Evolutionary conservation across 2,329 filamentous ascomycete species (phyloP), one percentile per base, ranked within the genome.

Genomic region (Parastagonospora nodorum): DNA sequence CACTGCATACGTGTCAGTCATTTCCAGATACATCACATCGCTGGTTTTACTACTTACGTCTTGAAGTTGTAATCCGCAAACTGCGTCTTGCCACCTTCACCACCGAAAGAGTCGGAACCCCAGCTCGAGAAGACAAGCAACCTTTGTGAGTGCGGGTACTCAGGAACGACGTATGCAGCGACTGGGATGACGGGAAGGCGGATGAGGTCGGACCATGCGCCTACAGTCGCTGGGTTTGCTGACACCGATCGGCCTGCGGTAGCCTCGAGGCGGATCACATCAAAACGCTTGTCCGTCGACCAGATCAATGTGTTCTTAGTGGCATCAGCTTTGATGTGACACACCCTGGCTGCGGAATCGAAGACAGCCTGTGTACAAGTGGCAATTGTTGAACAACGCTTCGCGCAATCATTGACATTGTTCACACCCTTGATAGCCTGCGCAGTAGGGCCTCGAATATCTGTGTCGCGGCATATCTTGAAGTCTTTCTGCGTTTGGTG

Each of bases 121-220:
- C 64, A 67, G 30, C 63, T 66, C 3, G 63, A 67, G 39, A 67
- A 66, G n/a, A 62, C 50, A 15, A 67, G 58, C 8, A 67, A 40
- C 10, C 63, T 45, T 28, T 55, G 50, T 27, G 64, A 51, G 30
- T 53, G 41, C 3, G 64, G 64, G 38, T 57, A 67, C 29, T 62
- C 56, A 8, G 63, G 64, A 15, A 67, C 63, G 39, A 67, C 48
- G 28, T 67, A 67, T 15, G 64, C 64, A 29, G 64, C 64, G 6
- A 67, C 64, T 8, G 64, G 64, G 39, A 67, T 67, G 48, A 67
- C 61, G 19, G 64, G 64, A 8, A 67, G 46, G 8, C 55, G 58
- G 29, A 67, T 50, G 11, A 67, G 31, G 27, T 67, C 63, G 14
- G 63, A 66, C 64, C 64, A 67, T 24, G 46, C 57, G 16, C 64